Base-by-base conservation (phyloP, 768 basidiomycete genomes). In the Mycena albidolilacea region DNA sequence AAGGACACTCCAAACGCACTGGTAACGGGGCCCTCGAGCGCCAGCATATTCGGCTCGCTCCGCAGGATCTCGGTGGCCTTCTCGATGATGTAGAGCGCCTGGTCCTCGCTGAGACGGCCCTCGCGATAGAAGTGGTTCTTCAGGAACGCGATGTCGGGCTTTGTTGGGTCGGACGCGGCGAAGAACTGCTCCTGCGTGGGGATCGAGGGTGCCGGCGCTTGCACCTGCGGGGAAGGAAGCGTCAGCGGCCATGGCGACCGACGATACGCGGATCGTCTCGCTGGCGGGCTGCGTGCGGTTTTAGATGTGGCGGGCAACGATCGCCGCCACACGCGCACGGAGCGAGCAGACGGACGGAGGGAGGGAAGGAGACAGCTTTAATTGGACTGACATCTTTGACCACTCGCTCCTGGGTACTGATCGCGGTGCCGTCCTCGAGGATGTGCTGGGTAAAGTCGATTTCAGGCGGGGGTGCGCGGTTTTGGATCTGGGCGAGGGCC, bases 11-110 rank as follows among this genome's bases (percentile, higher is more conserved):
- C 35, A 44, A 70, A 82, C 90, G 74, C 73, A 97, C 97, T 95
- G 69, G 97, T 99, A 81, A 99, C 97, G 43, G 98, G 97, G n/a
- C 97, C 97, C 82, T 98, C 97, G 64, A 99, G 96, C 74, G 93
- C 90, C 66, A 99, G 86, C 76, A 99, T 89, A 81, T 99, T 99
- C 19, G 94, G 90, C 84, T 99, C 98, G 60, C 88, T 83, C 75
- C 89, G 90, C 79, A 99, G 85, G 17, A 99, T 75, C 75, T 95
- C 94, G 0, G 93, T 92, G 19, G 90, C 94, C 83, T 92, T 93
- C 75, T 95, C 90, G 76, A 99, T 84, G 79, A 99, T 99, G 88
- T 93, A 98, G 75, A 98, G 80, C 10, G 98, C 98, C 81, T 99
- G 96, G 58, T 97, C 95, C 81, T 99, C 97, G 19, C 92, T 96